phyloP scores from a whole-genome alignment of 306 rosid species.

The Lotus japonicus region DNA sequence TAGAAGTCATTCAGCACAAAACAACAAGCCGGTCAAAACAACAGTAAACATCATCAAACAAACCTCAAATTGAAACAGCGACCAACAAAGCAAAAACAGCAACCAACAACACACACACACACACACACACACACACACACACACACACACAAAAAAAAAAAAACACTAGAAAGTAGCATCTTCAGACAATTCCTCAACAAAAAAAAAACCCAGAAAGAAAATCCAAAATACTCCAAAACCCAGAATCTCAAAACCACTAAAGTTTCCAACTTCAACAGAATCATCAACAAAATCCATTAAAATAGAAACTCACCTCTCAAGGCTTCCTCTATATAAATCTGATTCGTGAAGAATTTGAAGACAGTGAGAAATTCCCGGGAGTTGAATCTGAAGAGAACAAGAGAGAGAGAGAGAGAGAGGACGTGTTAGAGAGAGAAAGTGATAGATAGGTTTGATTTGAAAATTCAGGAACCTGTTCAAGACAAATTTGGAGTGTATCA shows the following conservation, averaged over 20 bases:
- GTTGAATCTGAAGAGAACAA: not conserved
- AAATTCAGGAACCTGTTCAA: slow-evolving; percentile 39
- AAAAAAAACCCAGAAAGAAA: slow-evolving; percentile 15
- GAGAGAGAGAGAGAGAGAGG: slow-evolving; percentile 4
- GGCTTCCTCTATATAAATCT: not conserved
- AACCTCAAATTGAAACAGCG: slow-evolving; percentile 9
- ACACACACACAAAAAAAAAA: not conserved
- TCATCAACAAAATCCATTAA: slow-evolving; percentile 16
- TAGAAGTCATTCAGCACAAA: not conserved
- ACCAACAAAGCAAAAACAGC: slow-evolving; percentile 5
- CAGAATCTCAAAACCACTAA: slow-evolving; percentile 19
- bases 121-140: not conserved
- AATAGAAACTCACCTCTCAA: slow-evolving; percentile 8
- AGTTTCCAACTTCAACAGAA: slow-evolving; percentile 13
- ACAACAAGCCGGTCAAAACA: slow-evolving; percentile 26
- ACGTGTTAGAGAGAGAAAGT: slow-evolving; percentile 28
- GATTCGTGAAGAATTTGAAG: not conserved
- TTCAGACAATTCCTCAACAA: slow-evolving; percentile 22
- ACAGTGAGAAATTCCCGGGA: not conserved
- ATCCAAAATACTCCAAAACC: slow-evolving; percentile 5
- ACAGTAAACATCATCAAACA: slow-evolving; percentile 15
- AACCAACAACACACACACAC: not conserved
- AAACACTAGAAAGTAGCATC: slow-evolving; percentile 9
- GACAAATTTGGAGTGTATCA: slow-evolving; percentile 54
- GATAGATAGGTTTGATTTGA: slow-evolving; percentile 28